These are phyloP conservation scores for Candida bentonensis DNA, from an alignment of 805 yeast species.

Conservation along the genomic window DNA sequence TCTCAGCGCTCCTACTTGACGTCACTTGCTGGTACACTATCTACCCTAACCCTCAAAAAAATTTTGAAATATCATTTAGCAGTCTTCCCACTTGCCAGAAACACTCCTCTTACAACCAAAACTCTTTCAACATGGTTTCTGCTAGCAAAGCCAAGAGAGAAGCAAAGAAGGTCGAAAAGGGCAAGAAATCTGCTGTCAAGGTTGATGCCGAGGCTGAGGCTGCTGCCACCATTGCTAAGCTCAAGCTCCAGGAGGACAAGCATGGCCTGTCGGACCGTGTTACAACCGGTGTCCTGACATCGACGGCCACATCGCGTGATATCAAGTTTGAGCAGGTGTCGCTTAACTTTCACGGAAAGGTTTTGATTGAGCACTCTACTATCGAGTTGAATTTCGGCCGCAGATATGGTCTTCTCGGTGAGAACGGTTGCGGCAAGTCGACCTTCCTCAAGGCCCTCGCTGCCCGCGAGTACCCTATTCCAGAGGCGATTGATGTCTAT, in stretches of 20 bases:
- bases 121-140: slow-evolving; percentile 30
- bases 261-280: slow-evolving; percentile 95
- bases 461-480: slow-evolving; percentile 91
- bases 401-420: slow-evolving; percentile 94
- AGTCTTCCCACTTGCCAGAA: not conserved
- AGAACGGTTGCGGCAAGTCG: slow-evolving; percentile 98
- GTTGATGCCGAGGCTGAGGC: slow-evolving; percentile 30
- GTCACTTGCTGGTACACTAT: no score
- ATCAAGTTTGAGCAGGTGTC: slow-evolving; percentile 82
- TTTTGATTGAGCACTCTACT: slow-evolving; percentile 79
- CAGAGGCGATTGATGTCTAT: slow-evolving; percentile 82
- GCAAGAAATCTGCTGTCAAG: slow-evolving; percentile 39
- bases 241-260: slow-evolving; percentile 87
- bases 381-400: slow-evolving; percentile 94
- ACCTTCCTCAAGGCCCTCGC: slow-evolving; percentile 88
- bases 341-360: slow-evolving; percentile 93
- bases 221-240: slow-evolving; percentile 64
- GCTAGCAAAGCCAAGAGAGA: slow-evolving; percentile 98
- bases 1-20: no score
- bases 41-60: slow-evolving; percentile 1
- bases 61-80: slow-evolving; percentile 1
- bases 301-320: slow-evolving; percentile 85
- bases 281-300: slow-evolving; percentile 90
- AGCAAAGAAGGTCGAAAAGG: slow-evolving; percentile 84
- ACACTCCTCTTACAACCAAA: slow-evolving; percentile 1